phyloP scores from a whole-genome alignment of 176 grass and related monocot genomes.

The Alloteropsis semialata region DNA sequence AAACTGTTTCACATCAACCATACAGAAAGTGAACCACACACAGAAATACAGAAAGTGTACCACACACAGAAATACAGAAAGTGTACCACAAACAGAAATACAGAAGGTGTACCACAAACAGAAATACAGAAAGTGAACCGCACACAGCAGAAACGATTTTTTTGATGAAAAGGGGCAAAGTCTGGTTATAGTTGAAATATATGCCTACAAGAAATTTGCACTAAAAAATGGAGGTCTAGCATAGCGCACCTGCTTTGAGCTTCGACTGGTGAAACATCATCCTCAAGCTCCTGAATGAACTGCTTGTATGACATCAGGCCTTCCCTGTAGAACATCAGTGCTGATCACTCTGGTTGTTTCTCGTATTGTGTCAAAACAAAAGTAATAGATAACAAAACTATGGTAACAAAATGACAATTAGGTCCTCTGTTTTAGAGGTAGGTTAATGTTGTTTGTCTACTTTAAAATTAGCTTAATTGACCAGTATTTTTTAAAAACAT shows the following conservation, averaged over 20 bases:
- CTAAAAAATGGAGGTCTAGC: neutral
- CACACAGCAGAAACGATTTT: neutral
- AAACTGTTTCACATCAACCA: neutral
- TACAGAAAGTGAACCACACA: constrained; percentile 5
- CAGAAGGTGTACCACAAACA: neutral
- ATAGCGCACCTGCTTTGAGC: constrained; percentile 71
- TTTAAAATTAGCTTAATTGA: neutral
- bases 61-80: neutral
- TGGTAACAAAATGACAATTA: neutral
- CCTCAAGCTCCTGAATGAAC: constrained; percentile 98
- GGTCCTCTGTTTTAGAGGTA: neutral
- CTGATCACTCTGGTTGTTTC: constrained; percentile 8
- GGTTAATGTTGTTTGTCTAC: neutral
- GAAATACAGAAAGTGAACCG: too few species aligned
- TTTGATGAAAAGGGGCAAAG: neutral
- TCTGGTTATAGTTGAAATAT: constrained; percentile 6
- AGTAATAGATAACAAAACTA: constrained; percentile 5
- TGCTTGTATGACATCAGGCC: constrained; percentile 98
- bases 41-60: neutral
- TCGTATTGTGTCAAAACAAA: neutral
- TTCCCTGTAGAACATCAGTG: constrained; percentile 53
- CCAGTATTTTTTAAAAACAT: neutral
- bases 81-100: neutral
- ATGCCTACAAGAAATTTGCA: constrained; percentile 10
- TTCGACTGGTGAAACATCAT: constrained; percentile 91